phyloP scores from a whole-genome alignment of 1,139 yeast genomes.

The Hemisphaericaspora lyxosophila region DNA sequence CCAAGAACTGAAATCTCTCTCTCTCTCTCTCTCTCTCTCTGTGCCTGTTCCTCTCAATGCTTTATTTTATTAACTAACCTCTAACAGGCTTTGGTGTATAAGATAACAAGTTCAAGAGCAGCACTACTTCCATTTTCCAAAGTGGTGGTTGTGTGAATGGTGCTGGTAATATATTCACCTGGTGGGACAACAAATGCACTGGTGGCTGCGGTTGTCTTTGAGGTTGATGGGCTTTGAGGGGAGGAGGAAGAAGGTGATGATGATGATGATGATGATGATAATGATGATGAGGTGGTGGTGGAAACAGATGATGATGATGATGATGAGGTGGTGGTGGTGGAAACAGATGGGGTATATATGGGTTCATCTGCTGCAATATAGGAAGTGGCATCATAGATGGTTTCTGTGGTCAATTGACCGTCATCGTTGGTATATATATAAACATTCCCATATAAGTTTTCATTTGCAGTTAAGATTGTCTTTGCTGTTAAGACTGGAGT shows the following conservation, averaged over 20 bases:
- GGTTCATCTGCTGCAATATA: slow-evolving; percentile 13
- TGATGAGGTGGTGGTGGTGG: slow-evolving; percentile 9
- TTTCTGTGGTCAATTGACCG: slow-evolving; percentile 36
- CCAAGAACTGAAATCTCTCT: too few species aligned
- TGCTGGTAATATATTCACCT: slow-evolving; percentile 27
- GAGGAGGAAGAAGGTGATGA: slow-evolving; percentile 8
- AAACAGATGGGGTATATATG: slow-evolving; percentile 9
- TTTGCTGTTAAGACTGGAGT: slow-evolving; percentile 35
- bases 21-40: too few species aligned
- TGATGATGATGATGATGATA: background rate
- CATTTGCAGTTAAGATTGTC: slow-evolving; percentile 28
- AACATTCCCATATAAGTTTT: slow-evolving; percentile 32
- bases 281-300: slow-evolving; percentile 9
- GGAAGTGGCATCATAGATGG: slow-evolving; percentile 25
- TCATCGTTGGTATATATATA: slow-evolving; percentile 33
- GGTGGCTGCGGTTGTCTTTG: background rate
- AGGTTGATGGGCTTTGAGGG: slow-evolving; percentile 3
- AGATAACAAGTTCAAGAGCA: slow-evolving; percentile 32
- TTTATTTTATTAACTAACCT: too few species aligned
- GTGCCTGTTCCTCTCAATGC: too few species aligned
- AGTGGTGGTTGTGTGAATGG: slow-evolving; percentile 23
- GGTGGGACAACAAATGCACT: slow-evolving; percentile 18
- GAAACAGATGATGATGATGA: slow-evolving; percentile 7
- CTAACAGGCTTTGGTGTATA: slow-evolving; percentile 32
- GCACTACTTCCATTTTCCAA: slow-evolving; percentile 29